These are phyloP conservation scores for Daldinia decipiens DNA, from an alignment of 495 filamentous ascomycete species.

Conservation along the genomic window DNA sequence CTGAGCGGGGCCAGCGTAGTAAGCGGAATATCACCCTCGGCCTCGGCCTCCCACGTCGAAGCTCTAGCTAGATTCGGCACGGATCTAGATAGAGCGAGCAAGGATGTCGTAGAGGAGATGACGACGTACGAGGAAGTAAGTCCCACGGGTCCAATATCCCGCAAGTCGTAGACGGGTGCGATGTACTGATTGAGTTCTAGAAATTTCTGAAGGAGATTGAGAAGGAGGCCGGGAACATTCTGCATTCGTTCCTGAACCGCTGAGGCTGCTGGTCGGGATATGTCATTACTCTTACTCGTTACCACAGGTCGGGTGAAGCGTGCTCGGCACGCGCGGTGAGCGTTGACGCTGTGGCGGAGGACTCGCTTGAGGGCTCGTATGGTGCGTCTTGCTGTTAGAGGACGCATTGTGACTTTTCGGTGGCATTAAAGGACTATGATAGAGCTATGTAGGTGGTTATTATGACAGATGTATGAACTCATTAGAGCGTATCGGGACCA, in stretches of 20 bases:
- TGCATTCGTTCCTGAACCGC: slow-evolving; percentile 37
- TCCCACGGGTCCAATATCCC: slow-evolving; percentile 27
- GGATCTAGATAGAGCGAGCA: slow-evolving; percentile 36
- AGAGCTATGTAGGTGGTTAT: neutral
- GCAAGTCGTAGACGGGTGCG: slow-evolving; percentile 34
- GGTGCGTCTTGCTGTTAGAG: slow-evolving; percentile 15
- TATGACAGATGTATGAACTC: neutral
- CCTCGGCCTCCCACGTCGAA: slow-evolving; percentile 18
- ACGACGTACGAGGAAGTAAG: slow-evolving; percentile 43
- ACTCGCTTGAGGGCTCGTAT: slow-evolving; percentile 24
- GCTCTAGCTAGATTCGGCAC: slow-evolving; percentile 20
- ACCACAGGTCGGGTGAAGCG: neutral
- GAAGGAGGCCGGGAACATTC: slow-evolving; percentile 41
- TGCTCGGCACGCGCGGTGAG: neutral
- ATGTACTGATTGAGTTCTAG: slow-evolving; percentile 47
- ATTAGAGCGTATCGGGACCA: neutral
- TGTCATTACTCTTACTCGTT: neutral
- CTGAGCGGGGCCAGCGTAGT: slow-evolving; percentile 6
- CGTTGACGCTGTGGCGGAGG: slow-evolving; percentile 4
- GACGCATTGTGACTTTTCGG: slow-evolving; percentile 14
- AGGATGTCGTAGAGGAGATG: slow-evolving; percentile 46
- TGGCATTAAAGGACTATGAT: neutral
- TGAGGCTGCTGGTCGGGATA: slow-evolving; percentile 6
- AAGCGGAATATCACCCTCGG: slow-evolving; percentile 35
- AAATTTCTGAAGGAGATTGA: slow-evolving; percentile 46